Evolutionary conservation across 1,139 yeast genomes (phyloP), one percentile per base, ranked within the genome.

Genomic region (Magnusiomyces paraingens): DNA sequence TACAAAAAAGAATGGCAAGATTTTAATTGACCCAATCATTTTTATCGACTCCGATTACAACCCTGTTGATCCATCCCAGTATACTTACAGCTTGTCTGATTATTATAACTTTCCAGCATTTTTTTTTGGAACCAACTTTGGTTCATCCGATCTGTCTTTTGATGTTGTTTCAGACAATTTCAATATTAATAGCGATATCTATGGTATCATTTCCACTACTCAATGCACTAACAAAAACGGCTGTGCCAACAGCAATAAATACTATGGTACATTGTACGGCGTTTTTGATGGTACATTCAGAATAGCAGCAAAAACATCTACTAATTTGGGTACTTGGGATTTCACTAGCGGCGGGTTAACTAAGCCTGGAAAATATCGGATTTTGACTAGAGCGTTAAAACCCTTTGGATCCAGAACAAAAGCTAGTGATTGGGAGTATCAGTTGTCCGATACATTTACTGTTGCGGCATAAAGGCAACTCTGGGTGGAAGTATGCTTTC

Each of bases 331-430:
- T 26, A 26, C 32, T 26, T 26, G 32, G 32, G 32, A 42, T n/a
- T 47, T 50, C 36, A 44, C 53, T 11, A 39, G 47, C 22, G 47
- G 48, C n/a, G 17, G 47, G 17, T 22, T 12, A 3, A 36, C 53
- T 2, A 39, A 41, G 1, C 41, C 54, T 11, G 58, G 58, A 3
- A 47, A 11, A 10, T 55, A 55, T 39, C 46, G 40, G 21, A 18
- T 55, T 6, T 39, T 55, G 44, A 41, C 49, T 4, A 35, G 56
- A 26, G 52, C 58, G 4, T 39, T 55, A 11, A 46, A 44, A 35
- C 50, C 55, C 4, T 53, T 51, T 38, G 55, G 56, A 1, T n/a
- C 49, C 21, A 18, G 41, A 8, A 43, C 35, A 8, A 43, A 51
- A 4, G 8, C 17, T 2, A 8, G 10, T 15, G 55, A 51, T 22